Conservation (phyloP, 2,329 filamentous ascomycete species). For the Exophiala sideris region DNA sequence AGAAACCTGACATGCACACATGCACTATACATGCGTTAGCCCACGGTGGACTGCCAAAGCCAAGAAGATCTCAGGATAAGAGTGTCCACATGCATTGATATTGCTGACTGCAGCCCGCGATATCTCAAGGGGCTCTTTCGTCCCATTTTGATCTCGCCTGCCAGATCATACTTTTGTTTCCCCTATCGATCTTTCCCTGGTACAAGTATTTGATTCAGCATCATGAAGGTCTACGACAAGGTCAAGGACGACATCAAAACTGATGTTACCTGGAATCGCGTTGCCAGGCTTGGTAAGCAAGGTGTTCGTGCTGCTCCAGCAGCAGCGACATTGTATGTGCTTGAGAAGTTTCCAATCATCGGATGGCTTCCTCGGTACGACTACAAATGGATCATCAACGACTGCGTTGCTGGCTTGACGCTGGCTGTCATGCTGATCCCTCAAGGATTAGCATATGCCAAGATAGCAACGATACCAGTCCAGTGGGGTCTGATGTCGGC, state of each 20-base stretch:
- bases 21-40: neutral
- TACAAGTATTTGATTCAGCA: neutral
- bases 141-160: neutral
- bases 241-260: slow-evolving; percentile 22
- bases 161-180: neutral
- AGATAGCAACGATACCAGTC: slow-evolving; percentile 60
- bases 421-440: slow-evolving; percentile 60
- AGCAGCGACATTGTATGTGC: slow-evolving; percentile 53
- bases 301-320: slow-evolving; percentile 47
- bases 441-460: slow-evolving; percentile 60
- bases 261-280: slow-evolving; percentile 28
- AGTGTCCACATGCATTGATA: neutral
- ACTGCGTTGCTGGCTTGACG: slow-evolving; percentile 60
- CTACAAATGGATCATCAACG: slow-evolving; percentile 59
- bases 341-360: slow-evolving; percentile 60
- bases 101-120: neutral
- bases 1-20: neutral
- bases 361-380: slow-evolving; percentile 63
- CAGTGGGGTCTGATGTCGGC: slow-evolving; percentile 59
- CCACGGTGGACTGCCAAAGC: neutral
- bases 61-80: neutral
- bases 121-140: neutral
- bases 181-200: neutral
- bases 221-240: slow-evolving; percentile 23
- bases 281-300: slow-evolving; percentile 22